Evolutionary conservation across 164 flowering plant genomes (phyloP), one percentile per base, ranked within the genome.

Genomic region (Cinnamomum micranthum): DNA sequence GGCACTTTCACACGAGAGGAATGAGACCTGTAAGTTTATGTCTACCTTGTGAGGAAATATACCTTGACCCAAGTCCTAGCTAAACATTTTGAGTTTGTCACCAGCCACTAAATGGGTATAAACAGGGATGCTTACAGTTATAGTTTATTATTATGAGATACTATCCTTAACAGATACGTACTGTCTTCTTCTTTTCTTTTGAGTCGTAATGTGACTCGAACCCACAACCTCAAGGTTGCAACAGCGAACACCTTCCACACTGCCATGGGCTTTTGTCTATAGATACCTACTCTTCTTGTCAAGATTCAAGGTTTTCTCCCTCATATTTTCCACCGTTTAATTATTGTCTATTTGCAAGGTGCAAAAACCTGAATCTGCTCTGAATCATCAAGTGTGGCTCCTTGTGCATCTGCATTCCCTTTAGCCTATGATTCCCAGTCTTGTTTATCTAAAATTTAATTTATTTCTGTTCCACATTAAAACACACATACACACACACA

Each of bases 1-100:
- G 86, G 74, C 87, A 91, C 82, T 92, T 92, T 84, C 84, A 82
- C 78, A 75, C 86, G 24, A 83, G 74, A 76, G 73, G 64, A 77
- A 78, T 88, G 50, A 88, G 80, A 84, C 81, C 95, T 75, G 98
- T 94, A 80, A 88, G 94, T 84, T 47, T 19, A 60, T 6, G 7
- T 41, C 47, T 41, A 9, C 47, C 47, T 1, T 41, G 47, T 9
- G 11, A 41, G 47, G 47, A 41, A 41, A 1, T 9, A 7, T 9
- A 41, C 47, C 47, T 9, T 9, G 35, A 31, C 6, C 35, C 35
- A 31, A 31, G 35, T 31, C 35, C 11, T 41, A 41, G 47, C 9
- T 41, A 7, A 41, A 41, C 47, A 41, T 41, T 41, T 41, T 41
- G 47, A 41, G 47, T 11, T 6, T 41, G 9, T 41, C 47, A 41